Base-by-base conservation (phyloP, 768 basidiomycete species). In the Tulasnella sp. region DNA sequence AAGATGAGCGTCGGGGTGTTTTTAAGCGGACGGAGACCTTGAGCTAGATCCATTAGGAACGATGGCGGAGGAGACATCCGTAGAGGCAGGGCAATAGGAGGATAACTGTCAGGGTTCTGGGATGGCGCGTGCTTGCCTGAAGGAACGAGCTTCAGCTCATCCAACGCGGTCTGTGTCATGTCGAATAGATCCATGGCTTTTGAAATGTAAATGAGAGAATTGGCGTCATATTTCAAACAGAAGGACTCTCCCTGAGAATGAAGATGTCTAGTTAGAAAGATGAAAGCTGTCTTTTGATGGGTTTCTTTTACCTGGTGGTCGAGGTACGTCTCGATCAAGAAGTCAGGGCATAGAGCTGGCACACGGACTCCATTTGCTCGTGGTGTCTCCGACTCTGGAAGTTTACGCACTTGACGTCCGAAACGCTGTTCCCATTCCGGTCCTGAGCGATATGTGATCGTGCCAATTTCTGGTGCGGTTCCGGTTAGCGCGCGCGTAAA, bases 151-250 rank as follows among this genome's bases (percentile, higher is more conserved):
- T 89, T 88, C 40, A 98, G 89, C 36, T 90, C 89, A 73, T 89
- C 85, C 24, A 99, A 89, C 21, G 95, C 89, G 21, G 94, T 89
- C 0, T 87, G 86, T 5, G 95, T 96, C 90, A 99, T 92, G 86
- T 98, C 97, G 86, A 99, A 99, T 0, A 99, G 89, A 85, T 99
- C 98, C 98, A 99, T 99, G 42, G 98, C 98, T 86, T 99, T 99
- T 7, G 95, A 97, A 80, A 99, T 91, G 88, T 99, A 99, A 82
- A 99, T 96, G 85, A 99, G 92, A 1, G 97, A 98, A 87, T 99
- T 99, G 80, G 98, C 97, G 84, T 99, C 98, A 85, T 99, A 99
- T 84, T 98, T 99, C 79, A 99, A 88, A 85, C 98, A 99, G 86
- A 99, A 99, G 83, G 95, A 91, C 86, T 98, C 96, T 75, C 96